These are phyloP conservation scores for Colletotrichum chlorophyti DNA, from an alignment of 2,329 filamentous ascomycete genomes.

Conservation along the genomic window DNA sequence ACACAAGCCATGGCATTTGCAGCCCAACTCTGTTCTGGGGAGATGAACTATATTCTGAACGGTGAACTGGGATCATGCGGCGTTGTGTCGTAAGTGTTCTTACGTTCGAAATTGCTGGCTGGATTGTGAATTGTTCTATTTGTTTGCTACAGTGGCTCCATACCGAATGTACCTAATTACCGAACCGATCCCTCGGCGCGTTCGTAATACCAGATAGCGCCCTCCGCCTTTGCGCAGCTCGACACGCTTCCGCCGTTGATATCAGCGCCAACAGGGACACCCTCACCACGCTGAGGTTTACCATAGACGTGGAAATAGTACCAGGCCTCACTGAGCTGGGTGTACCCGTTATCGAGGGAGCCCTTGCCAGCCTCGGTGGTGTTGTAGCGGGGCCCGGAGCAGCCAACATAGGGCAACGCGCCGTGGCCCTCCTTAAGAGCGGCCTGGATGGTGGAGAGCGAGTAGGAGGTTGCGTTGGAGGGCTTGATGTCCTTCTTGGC, in stretches of 20 bases:
- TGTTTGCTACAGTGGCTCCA: background rate
- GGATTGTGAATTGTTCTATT: background rate
- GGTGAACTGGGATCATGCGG: too few species aligned
- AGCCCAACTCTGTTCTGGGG: too few species aligned
- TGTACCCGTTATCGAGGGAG: slow-evolving; percentile 61
- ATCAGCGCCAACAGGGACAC: slow-evolving; percentile 48
- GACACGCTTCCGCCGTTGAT: slow-evolving; percentile 56
- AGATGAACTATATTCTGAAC: too few species aligned
- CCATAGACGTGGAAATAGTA: slow-evolving; percentile 70
- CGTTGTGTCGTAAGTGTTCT: too few species aligned
- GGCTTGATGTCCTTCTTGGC: slow-evolving; percentile 59
- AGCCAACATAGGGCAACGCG: slow-evolving; percentile 65
- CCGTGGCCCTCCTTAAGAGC: slow-evolving; percentile 59
- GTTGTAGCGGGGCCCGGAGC: slow-evolving; percentile 66
- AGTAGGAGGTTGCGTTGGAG: slow-evolving; percentile 64
- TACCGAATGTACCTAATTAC: background rate
- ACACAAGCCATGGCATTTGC: background rate
- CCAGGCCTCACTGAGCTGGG: slow-evolving; percentile 68
- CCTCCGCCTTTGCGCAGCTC: slow-evolving; percentile 60
- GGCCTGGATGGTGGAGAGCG: slow-evolving; percentile 56
- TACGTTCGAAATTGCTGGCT: background rate
- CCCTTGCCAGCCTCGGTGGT: slow-evolving; percentile 62
- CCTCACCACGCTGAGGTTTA: slow-evolving; percentile 58
- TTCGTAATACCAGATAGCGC: slow-evolving; percentile 62
- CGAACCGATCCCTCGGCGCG: slow-evolving; percentile 42